A percentile compares a stretch with the other conserved stretches of the same genome.
Conservation (phyloP, 805 yeast species). For the Candida orba region DNA sequence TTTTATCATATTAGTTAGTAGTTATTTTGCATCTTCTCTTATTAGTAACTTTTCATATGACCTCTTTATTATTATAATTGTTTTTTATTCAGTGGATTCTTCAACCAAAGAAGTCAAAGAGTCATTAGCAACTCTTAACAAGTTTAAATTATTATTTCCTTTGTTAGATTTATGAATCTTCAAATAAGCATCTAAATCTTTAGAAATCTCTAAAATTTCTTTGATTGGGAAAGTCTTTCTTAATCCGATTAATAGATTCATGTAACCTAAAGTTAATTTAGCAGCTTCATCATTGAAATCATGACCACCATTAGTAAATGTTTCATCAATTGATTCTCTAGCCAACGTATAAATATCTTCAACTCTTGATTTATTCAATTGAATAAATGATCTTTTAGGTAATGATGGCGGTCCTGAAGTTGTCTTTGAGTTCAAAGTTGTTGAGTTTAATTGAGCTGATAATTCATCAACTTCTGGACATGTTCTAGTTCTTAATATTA, state of each 20-base stretch:
- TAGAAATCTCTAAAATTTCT: conserved; percentile 25
- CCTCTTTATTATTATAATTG: too few species aligned
- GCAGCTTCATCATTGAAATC: conserved; percentile 24
- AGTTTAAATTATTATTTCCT: conserved; percentile 5
- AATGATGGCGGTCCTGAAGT: conserved; percentile 24
- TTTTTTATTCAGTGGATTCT: too few species aligned
- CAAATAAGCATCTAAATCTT: conserved; percentile 19
- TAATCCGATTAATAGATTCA: conserved; percentile 44
- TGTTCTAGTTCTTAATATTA: conserved; percentile 36
- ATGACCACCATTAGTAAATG: conserved; percentile 8
- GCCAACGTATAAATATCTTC: conserved; percentile 38
- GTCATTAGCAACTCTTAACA: conserved; percentile 3
- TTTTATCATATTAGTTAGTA: too few species aligned
- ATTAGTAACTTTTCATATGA: too few species aligned
- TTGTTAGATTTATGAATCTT: conserved; percentile 6
- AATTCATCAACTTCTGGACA: conserved; percentile 6
- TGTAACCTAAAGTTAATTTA: conserved; percentile 43
- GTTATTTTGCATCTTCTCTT: too few species aligned
- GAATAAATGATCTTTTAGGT: conserved; percentile 39
- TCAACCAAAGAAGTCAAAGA: not conserved
- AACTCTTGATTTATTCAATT: conserved; percentile 35
- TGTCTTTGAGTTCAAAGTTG: conserved; percentile 1
- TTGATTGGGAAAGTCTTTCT: conserved; percentile 26
- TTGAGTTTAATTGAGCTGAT: conserved; percentile 2
- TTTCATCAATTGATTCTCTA: conserved; percentile 29